These are phyloP conservation scores for Lagenidium giganteum DNA, from an alignment of 352 stramenopile genomes.

Conservation along the genomic window DNA sequence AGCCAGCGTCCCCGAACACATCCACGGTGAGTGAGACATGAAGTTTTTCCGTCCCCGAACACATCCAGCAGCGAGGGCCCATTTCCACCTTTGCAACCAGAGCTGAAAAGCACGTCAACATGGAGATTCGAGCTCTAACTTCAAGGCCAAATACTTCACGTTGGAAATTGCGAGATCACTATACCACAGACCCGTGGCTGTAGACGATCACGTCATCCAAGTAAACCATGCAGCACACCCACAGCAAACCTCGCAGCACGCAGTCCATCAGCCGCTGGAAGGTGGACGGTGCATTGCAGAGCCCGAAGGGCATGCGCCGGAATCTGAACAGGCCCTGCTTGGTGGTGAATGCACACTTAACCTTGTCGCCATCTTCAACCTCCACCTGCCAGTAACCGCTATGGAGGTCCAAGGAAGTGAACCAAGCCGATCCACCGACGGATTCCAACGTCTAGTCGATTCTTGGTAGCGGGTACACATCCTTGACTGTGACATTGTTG, in stretches of 20 bases:
- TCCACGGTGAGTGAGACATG: no score
- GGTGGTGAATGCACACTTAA: conserved; percentile 21
- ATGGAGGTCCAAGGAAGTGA: conserved; percentile 14
- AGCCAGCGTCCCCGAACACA: no score
- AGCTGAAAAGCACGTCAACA: no score
- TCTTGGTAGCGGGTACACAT: conserved; percentile 19
- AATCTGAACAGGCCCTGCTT: conserved; percentile 16
- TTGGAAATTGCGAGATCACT: no score
- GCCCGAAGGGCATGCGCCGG: conserved; percentile 17
- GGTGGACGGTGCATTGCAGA: conserved; percentile 16
- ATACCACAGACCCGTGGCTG: no score
- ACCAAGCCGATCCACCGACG: conserved; percentile 5
- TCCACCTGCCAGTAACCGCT: conserved; percentile 12
- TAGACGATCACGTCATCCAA: conserved; percentile 25
- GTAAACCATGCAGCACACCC: conserved; percentile 22
- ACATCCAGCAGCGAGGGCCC: no score
- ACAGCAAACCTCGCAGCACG: conserved; percentile 15
- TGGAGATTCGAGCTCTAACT: no score
- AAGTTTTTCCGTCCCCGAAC: no score
- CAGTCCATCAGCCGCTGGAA: conserved; percentile 27
- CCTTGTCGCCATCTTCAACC: background rate
- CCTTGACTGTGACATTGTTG: conserved; percentile 15
- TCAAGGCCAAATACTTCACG: no score
- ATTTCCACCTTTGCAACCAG: no score
- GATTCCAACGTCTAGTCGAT: conserved; percentile 20